Percentiles rank a stretch among this genome's conserved stretches.
phyloP scores from a whole-genome alignment of 2,329 filamentous ascomycete species.

The Xylaria arbuscula region DNA sequence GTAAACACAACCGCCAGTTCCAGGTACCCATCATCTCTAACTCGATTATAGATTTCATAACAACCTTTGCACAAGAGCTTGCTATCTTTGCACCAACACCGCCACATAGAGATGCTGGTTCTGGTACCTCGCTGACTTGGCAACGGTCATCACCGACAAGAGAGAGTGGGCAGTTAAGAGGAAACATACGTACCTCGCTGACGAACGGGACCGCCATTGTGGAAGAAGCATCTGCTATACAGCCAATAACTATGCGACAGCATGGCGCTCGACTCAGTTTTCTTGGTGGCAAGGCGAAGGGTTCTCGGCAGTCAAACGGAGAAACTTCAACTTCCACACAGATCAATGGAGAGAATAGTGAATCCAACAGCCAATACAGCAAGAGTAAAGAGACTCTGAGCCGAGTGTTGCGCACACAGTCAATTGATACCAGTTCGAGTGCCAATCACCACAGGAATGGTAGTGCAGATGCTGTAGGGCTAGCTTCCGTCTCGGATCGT shows the following conservation, averaged over 20 bases:
- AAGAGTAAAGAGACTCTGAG: slow-evolving; percentile 54
- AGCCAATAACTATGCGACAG: slow-evolving; percentile 63
- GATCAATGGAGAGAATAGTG: slow-evolving; percentile 46
- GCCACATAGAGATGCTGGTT: slow-evolving; percentile 53
- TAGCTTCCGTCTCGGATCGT: slow-evolving; percentile 42
- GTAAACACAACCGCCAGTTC: slow-evolving; percentile 48
- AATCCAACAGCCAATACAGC: slow-evolving; percentile 50
- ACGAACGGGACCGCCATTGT: slow-evolving; percentile 50
- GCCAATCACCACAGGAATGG: slow-evolving; percentile 40
- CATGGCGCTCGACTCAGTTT: slow-evolving; percentile 68
- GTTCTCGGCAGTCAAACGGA: slow-evolving; percentile 47
- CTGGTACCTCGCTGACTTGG: slow-evolving; percentile 57
- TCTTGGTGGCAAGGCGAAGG: slow-evolving; percentile 65
- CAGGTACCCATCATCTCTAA: slow-evolving; percentile 32
- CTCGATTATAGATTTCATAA: slow-evolving; percentile 64
- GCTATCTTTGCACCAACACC: slow-evolving; percentile 68
- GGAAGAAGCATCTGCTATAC: slow-evolving; percentile 63
- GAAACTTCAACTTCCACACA: slow-evolving; percentile 43
- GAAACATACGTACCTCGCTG: slow-evolving; percentile 37
- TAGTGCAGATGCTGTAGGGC: slow-evolving; percentile 36
- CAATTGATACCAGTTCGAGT: slow-evolving; percentile 47
- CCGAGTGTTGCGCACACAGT: slow-evolving; percentile 60
- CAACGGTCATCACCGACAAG: slow-evolving; percentile 51
- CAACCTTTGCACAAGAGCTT: slow-evolving; percentile 73
- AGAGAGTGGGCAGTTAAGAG: slow-evolving; percentile 41